phyloP scores from a whole-genome alignment of 1,284 basidiomycete species.

The Melampsora larici-populina region DNA sequence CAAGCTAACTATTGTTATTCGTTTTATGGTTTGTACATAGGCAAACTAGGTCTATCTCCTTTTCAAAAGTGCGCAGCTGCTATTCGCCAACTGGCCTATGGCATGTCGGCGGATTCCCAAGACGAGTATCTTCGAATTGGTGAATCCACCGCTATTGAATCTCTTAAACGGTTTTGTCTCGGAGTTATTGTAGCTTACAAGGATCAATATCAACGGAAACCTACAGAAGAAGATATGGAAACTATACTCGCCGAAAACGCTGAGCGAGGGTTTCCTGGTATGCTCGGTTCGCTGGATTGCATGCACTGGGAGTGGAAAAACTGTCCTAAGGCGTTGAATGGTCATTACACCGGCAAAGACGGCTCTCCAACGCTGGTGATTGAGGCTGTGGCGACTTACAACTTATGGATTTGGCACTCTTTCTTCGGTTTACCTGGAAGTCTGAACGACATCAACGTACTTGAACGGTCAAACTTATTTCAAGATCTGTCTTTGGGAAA shows the following conservation, averaged over 20 bases:
- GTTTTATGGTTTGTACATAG: background rate
- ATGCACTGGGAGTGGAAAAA: too few species aligned
- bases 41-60: background rate
- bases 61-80: slow-evolving; percentile 2
- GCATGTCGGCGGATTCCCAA: background rate
- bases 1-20: background rate
- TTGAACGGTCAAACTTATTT: background rate
- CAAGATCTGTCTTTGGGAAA: background rate
- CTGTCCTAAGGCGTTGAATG: background rate
- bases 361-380: background rate
- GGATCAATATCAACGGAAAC: background rate
- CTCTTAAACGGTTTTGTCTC: background rate
- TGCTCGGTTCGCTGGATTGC: background rate
- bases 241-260: background rate
- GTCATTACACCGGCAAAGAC: slow-evolving; percentile 8
- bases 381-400: background rate
- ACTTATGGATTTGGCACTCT: background rate
- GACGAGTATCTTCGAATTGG: slow-evolving; percentile 7
- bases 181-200: background rate
- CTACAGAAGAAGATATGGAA: background rate
- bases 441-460: slow-evolving; percentile 16
- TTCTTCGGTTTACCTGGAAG: background rate
- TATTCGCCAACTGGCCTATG: background rate
- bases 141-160: background rate
- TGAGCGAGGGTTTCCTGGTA: slow-evolving; percentile 3